Base-by-base conservation (phyloP, 208 protist species). In the Leishmania lainsoni region DNA sequence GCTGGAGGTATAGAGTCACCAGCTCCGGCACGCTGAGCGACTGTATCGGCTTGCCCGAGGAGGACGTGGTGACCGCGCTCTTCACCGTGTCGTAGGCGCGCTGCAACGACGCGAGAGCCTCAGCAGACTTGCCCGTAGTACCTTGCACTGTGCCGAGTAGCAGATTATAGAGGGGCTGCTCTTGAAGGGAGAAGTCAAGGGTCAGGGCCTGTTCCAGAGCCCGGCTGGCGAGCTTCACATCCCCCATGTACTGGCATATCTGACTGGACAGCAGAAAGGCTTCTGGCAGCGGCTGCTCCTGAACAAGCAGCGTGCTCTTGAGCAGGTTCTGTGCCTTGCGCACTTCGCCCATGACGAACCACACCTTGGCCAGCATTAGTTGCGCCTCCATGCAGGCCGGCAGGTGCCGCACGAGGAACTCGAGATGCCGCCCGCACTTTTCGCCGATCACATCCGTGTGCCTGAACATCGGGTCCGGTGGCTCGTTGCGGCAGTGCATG, bases 161-260 rank as follows among this genome's bases (percentile, higher is more conserved):
- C 20, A 99, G 80, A 80, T 98, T 96, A 83, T 98, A 99, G 8
- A 93, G 81, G 14, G 97, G 93, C 80, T 93, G 90, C 79, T 99
- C 94, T 75, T 97, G 94, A 32, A 99, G 81, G 49, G 95, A 89
- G 88, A 99, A 99, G 83, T 99, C 94, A 48, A 98, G 86, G 14
- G 92, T 97, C 49, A 98, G 87, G 17, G 96, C 98, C 83, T 97
- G 92, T 79, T 98, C 95, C 10, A 99, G 91, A 10, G 95, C 90
- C 42, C 94, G 87, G 51, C 65, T 80, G 6, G 98, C 98, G n/a
- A 93, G 73, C 56, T 83, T 89, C 54, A 90, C 79, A 51, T 98
- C 93, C 20, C 96, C 94, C 81, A 94, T 87, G 74, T 95, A 91
- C 68, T 96, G 89, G 69, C 91, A 94, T 54, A 99, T 94, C 82